Base-by-base conservation (phyloP, 108 stramenopile genomes). In the Asterionellopsis glacialis region DNA sequence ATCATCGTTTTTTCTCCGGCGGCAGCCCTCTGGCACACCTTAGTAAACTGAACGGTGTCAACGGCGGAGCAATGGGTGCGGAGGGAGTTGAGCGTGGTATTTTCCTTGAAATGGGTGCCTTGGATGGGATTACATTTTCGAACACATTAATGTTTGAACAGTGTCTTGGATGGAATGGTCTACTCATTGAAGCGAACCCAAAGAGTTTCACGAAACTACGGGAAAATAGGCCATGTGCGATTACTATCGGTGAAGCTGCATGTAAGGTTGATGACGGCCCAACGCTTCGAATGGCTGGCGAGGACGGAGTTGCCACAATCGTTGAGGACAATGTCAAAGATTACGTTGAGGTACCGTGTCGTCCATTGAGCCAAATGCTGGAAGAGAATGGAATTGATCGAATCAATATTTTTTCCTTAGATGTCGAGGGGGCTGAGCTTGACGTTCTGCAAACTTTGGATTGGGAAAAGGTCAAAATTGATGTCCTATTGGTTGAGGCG, bases 81-180 rank as follows among this genome's bases (percentile, higher is more conserved):
- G n/a, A n/a, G n/a, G n/a, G n/a, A n/a, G n/a, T n/a, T n/a, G n/a
- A n/a, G n/a, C n/a, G n/a, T n/a, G 79, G 79, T 45, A 77, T 57
- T 11, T 77, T 67, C 45, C 66, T 85, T 5, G 84, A 85, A 55
- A 42, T 85, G 26, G 84, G 84, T 11, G 84, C 81, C n/a, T 82
- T 72, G 48, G 55, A 82, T 64, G 84, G 84, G 1, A 64, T 55
- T 22, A 48, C 45, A 13, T 72, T 77, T 53, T 64, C 65, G 21
- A 84, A 84, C 67, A 48, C 74, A 11, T 70, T 74, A 21, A 75
- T 84, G 40, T 81, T 59, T 45, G 79, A 84, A 33, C 6, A 49
- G 2, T 80, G 83, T 54, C 48, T 81, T 33, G 77, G 77, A 2
- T 84, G 83, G 83, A 63, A 70, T 9, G 76, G 70, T 11, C 55